Evolutionary conservation across 2,329 filamentous ascomycete genomes (phyloP), one percentile per base, ranked within the genome.

Genomic region (Aspergillus japonicus): DNA sequence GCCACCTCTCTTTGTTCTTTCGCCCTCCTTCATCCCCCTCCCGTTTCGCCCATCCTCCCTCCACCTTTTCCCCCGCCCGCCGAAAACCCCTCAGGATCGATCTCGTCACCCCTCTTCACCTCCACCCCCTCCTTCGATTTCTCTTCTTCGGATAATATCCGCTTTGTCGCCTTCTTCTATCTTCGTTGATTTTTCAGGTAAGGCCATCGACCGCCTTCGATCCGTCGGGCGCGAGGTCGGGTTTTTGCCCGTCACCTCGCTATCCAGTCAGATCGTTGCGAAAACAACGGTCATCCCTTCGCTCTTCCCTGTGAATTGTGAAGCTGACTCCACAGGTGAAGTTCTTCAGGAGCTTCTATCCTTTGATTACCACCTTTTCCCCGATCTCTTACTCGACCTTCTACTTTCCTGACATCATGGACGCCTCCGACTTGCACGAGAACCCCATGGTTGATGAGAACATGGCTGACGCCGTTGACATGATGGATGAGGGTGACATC

Each of bases 401-500:
- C 57, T 35, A 23, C 48, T 42, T 54, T 59, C 47, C 67, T 54
- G 54, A 63, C 64, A 73, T 65, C 66, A 91, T 90, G 88, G 87
- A 88, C 72, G 74, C 81, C 60, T 73, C 82, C 67, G 87, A 90
- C 73, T 70, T 76, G 66, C 77, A 75, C 69, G 75, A 77, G 48
- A 85, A 89, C 61, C 77, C 84, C 64, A 70, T 83, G 71, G 87
- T 85, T 69, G 87, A 87, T 68, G 84, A 84, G 71, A 85, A 87
- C 59, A 76, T 89, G 64, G 72, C 78, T 63, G 86, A 90, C 57
- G 76, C 90, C 75, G 86, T 89, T 67, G 86, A 87, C 68, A 79
- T 91, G 63, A 87, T 75, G 75, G 88, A 90, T 59, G 82, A 77
- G 54, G 75, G 72, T 53, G 90, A 95, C 68, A 90, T 90, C 67